Percentiles rank a stretch among this genome's conserved stretches.
Evolutionary conservation across 169 alveolate genomes (phyloP).

Genomic region (Gregarina niphandrodes): DNA sequence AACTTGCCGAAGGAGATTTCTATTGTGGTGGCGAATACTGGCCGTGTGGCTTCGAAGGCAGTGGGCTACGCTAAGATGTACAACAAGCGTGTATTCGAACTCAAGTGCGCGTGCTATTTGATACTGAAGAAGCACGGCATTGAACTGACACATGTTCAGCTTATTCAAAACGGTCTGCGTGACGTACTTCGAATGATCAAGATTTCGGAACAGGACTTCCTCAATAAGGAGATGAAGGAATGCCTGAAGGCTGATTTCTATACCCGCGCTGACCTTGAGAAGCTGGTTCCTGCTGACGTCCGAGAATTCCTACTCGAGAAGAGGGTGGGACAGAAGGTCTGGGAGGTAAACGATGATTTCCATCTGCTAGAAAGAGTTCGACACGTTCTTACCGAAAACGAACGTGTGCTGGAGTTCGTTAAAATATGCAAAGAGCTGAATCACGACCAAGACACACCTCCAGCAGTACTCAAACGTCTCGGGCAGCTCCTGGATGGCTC

Average conservation of each 20-base stretch:
- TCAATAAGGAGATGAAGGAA: too few relatives aligned
- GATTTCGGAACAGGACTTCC: too few relatives aligned
- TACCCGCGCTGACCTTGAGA: too few relatives aligned
- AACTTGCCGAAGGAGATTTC: constrained; percentile 23
- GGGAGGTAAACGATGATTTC: constrained; percentile 6
- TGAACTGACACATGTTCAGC: not conserved
- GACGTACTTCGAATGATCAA: too few relatives aligned
- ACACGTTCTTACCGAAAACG: constrained; percentile 40
- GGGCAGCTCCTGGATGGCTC: constrained; percentile 36
- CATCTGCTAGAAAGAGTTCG: constrained; percentile 29
- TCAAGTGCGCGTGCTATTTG: constrained; percentile 24
- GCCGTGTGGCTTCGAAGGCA: constrained; percentile 28
- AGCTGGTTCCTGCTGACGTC: too few relatives aligned
- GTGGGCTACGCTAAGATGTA: constrained; percentile 26
- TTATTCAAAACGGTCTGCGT: too few relatives aligned
- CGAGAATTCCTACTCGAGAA: too few relatives aligned
- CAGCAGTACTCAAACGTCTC: constrained; percentile 7
- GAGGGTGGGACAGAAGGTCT: not conserved
- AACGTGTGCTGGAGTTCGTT: constrained; percentile 32
- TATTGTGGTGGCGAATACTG: constrained; percentile 36
- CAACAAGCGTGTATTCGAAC: constrained; percentile 42
- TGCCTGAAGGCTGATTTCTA: too few relatives aligned
- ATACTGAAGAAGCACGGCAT: constrained; percentile 1
- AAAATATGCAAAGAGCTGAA: constrained; percentile 12
- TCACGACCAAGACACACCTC: constrained; percentile 5